Evolutionary conservation across 1,284 basidiomycete species (phyloP).

Genomic region (Neonothopanus nambi): DNA sequence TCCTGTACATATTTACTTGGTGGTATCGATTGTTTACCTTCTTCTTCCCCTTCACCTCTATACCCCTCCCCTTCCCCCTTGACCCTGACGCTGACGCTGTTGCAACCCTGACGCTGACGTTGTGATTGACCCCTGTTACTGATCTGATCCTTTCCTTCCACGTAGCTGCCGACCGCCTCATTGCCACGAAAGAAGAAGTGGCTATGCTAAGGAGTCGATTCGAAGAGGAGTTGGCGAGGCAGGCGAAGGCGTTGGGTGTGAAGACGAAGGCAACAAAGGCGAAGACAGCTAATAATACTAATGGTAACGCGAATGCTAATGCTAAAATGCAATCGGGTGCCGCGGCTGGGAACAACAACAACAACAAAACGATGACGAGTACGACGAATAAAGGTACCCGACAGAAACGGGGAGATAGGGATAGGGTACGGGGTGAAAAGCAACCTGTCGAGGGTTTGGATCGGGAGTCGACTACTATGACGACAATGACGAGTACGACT

Average conservation of each 20-base stretch:
- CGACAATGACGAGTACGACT: neutral
- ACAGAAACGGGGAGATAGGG: constrained; percentile 41
- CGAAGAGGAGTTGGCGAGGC: constrained; percentile 68
- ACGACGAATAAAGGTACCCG: constrained; percentile 23
- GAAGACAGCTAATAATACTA: constrained; percentile 4
- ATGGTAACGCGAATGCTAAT: neutral
- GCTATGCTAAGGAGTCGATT: constrained; percentile 62
- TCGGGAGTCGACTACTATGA: constrained; percentile 27
- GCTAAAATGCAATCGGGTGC: neutral
- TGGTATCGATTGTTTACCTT: neutral
- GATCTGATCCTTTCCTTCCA: constrained; percentile 17
- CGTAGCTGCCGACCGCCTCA: constrained; percentile 68
- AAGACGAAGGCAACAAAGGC: constrained; percentile 13
- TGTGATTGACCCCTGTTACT: too few species aligned
- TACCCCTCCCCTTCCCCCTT: constrained; percentile 16
- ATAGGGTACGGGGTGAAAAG: constrained; percentile 24
- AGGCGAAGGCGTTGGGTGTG: constrained; percentile 57
- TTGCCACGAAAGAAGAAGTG: constrained; percentile 67
- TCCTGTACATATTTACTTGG: constrained; percentile 2
- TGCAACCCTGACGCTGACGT: too few species aligned
- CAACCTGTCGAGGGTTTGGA: constrained; percentile 39
- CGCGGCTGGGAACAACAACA: constrained; percentile 6
- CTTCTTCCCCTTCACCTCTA: constrained; percentile 9
- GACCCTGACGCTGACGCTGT: too few species aligned
- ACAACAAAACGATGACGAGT: neutral